Base-by-base conservation (phyloP, 2,329 filamentous ascomycete genomes). In the Didymella exigua region DNA sequence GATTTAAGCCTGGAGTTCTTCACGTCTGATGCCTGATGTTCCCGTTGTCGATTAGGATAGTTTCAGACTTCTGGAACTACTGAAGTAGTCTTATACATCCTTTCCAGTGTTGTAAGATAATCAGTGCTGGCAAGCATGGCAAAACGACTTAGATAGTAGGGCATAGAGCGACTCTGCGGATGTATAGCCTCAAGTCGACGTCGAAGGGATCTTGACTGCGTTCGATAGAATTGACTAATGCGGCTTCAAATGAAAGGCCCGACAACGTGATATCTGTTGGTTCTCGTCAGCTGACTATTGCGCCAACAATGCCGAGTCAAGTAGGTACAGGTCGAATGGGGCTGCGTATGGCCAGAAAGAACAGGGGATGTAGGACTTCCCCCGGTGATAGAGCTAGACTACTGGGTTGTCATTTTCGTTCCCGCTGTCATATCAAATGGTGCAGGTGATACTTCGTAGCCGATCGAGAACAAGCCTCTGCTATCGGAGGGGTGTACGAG, bases 281-380 rank as follows among this genome's bases (percentile, higher is more conserved):
- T 40, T 40, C 16, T 33, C 33, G 27, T 49, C 16, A 19, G 33
- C 27, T 19, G 14, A 19, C 33, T 36, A 13, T 19, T 26, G 11
- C 40, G 40, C 52, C 46, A 42, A 47, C 23, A 13, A 27, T 42
- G 46, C 29, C 46, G 36, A 49, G 40, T 48, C 41, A 42, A 21
- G 40, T 36, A 30, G 23, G 27, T 34, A 36, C 41, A 36, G 47
- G 30, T 14, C 13, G 23, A 23, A 30, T 33, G 42, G 41, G 52
- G 45, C 46, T 54, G 46, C 49, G 51, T 43, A 36, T 45, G 45
- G n/a, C 34, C 46, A 33, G 38, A 36, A 50, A 33, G 38, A 36
- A 42, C 29, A 11, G 52, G 52, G 24, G 41, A 49, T 36, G 46
- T 50, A 46, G 52, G 41, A 46, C 41, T 24, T 16, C 7, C 13